Conservation (phyloP, 2,329 filamentous ascomycete species). For the Chaetomiaceae sp. region DNA sequence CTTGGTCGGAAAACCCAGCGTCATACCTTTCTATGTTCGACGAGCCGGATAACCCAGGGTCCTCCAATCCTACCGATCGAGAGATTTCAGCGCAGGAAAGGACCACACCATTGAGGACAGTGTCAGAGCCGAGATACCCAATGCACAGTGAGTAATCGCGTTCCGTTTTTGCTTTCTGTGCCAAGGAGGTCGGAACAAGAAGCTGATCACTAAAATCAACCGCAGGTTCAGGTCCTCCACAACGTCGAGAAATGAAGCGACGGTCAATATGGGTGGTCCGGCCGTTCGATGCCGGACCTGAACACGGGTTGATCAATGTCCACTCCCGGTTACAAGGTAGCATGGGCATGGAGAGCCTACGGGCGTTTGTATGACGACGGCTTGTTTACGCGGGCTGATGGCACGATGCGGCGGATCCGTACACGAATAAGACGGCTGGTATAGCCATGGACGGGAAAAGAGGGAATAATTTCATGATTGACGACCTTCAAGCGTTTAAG, state of each 20-base stretch:
- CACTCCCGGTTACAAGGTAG: conserved; percentile 27
- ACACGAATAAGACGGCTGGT: no score
- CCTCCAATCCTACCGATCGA: not conserved
- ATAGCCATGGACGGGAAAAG: no score
- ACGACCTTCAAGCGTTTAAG: not conserved
- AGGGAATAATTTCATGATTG: not conserved
- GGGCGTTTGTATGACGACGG: conserved; percentile 24
- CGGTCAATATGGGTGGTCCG: conserved; percentile 32
- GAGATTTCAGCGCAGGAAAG: not conserved
- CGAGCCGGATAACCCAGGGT: conserved; percentile 7
- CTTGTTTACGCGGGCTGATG: no score
- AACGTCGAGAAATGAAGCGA: conserved; percentile 14
- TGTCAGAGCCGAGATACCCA: not conserved
- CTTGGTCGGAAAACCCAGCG: conserved; percentile 26
- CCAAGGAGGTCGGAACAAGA: no score
- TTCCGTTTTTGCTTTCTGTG: no score
- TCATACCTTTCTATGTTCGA: conserved; percentile 29
- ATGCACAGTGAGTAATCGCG: no score
- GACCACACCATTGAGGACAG: not conserved
- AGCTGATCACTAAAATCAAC: not conserved
- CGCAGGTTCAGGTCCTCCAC: not conserved
- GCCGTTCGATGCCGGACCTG: conserved; percentile 26
- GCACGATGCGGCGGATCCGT: no score
- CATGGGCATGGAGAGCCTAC: conserved; percentile 23
- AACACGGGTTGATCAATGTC: conserved; percentile 24